A percentile compares a stretch with the other conserved stretches of the same genome.
Conservation (phyloP, 768 basidiomycete genomes). For the Mycena venus region DNA sequence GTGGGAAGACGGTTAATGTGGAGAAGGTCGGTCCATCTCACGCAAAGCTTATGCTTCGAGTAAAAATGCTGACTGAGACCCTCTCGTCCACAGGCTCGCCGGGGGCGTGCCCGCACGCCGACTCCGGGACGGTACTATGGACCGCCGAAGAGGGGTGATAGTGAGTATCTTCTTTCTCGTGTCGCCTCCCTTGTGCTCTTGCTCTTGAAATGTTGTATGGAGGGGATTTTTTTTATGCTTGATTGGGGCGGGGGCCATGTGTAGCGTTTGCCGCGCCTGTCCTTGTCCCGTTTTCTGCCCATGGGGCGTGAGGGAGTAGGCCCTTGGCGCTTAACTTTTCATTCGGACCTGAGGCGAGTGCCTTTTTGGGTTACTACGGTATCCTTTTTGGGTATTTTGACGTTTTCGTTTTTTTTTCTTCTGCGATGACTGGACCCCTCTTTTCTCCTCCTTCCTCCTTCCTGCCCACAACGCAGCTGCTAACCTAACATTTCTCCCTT, state of each 20-base stretch:
- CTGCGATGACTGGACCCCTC: too few species aligned
- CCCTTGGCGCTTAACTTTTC: too few species aligned
- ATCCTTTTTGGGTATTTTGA: too few species aligned
- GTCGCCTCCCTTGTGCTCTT: neutral
- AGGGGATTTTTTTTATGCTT: too few species aligned
- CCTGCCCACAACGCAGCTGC: slow-evolving; percentile 10
- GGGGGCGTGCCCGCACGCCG: slow-evolving; percentile 90
- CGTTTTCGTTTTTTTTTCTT: too few species aligned
- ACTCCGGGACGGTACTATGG: slow-evolving; percentile 97
- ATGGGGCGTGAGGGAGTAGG: too few species aligned
- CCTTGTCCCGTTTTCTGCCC: neutral
- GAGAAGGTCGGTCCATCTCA: slow-evolving; percentile 73
- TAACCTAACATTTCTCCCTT: neutral
- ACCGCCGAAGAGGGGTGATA: slow-evolving; percentile 83
- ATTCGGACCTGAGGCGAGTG: too few species aligned
- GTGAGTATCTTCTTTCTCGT: neutral
- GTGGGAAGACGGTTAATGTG: slow-evolving; percentile 89
- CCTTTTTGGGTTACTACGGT: too few species aligned
- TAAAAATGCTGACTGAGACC: too few species aligned
- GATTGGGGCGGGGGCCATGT: neutral
- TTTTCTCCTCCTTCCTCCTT: neutral
- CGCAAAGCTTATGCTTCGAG: too few species aligned
- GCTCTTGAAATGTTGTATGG: neutral
- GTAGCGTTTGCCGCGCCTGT: too few species aligned
- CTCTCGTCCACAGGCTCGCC: slow-evolving; percentile 72